These are phyloP conservation scores for Cronartium ribicola DNA, from an alignment of 1,284 basidiomycete genomes.

Conservation along the genomic window DNA sequence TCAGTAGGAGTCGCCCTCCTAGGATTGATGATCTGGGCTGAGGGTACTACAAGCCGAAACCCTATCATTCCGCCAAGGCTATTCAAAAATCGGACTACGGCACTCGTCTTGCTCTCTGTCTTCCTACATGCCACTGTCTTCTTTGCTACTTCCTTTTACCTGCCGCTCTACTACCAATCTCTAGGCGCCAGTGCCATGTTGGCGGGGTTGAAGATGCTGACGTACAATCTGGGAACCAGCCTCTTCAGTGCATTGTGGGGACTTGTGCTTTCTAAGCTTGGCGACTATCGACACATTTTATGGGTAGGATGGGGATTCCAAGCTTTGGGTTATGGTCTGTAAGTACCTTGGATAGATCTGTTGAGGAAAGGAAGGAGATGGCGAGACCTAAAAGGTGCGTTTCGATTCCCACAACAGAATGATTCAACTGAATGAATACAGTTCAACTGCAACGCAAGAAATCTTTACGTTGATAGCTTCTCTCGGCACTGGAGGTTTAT, in stretches of 20 bases:
- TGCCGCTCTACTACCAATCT: slow-evolving; percentile 73
- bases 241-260: slow-evolving; percentile 62
- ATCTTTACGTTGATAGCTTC: slow-evolving; percentile 3
- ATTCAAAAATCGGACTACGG: slow-evolving; percentile 75
- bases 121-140: slow-evolving; percentile 68
- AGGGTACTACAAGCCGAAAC: slow-evolving; percentile 63
- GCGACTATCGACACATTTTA: slow-evolving; percentile 63
- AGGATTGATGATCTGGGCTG: slow-evolving; percentile 64
- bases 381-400: too few relatives aligned
- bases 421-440: not conserved
- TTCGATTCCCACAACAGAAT: not conserved
- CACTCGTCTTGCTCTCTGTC: slow-evolving; percentile 61
- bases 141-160: slow-evolving; percentile 58
- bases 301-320: slow-evolving; percentile 54
- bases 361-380: too few relatives aligned
- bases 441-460: not conserved
- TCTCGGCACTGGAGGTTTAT: not conserved
- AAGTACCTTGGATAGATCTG: not conserved
- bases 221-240: slow-evolving; percentile 66
- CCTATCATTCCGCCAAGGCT: slow-evolving; percentile 75
- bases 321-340: not conserved
- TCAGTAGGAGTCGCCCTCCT: slow-evolving; percentile 63
- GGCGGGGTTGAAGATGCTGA: slow-evolving; percentile 69
- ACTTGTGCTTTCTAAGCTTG: slow-evolving; percentile 60
- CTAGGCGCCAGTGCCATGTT: slow-evolving; percentile 69